These are phyloP conservation scores for Larix kaempferi DNA, from an alignment of 75 land plant genomes.

Conservation along the genomic window DNA sequence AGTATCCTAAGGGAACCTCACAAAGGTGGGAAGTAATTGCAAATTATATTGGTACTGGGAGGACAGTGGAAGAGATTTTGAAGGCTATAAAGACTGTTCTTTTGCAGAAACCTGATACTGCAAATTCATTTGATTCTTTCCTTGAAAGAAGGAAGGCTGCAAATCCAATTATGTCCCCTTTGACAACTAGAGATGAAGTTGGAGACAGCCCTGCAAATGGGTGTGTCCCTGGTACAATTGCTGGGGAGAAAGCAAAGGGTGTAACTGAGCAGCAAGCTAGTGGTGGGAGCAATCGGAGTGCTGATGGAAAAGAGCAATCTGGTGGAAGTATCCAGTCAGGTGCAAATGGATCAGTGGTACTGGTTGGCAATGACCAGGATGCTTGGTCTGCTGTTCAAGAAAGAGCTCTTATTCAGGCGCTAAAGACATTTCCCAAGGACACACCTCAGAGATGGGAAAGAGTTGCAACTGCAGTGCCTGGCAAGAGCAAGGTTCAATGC, in stretches of 20 bases:
- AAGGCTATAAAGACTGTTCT: slow-evolving; percentile 94
- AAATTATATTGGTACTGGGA: slow-evolving; percentile 83
- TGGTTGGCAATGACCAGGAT: slow-evolving; percentile 62
- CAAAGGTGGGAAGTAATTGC: slow-evolving; percentile 97
- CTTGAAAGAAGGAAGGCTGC: slow-evolving; percentile 87
- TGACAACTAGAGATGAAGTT: slow-evolving; percentile 69
- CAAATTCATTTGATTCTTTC: slow-evolving; percentile 93
- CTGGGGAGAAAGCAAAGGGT: not conserved
- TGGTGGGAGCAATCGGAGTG: slow-evolving; percentile 7
- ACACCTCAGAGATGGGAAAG: slow-evolving; percentile 92
- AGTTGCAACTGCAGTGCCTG: slow-evolving; percentile 87
- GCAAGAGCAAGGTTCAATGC: slow-evolving; percentile 89
- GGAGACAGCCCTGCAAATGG: slow-evolving; percentile 11
- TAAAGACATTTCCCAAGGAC: slow-evolving; percentile 95
- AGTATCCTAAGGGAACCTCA: slow-evolving; percentile 96
- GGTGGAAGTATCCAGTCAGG: slow-evolving; percentile 10
- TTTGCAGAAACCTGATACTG: slow-evolving; percentile 88
- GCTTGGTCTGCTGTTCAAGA: slow-evolving; percentile 81
- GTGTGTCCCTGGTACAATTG: not conserved
- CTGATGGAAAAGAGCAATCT: slow-evolving; percentile 7
- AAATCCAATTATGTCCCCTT: slow-evolving; percentile 67
- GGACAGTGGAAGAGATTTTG: slow-evolving; percentile 95
- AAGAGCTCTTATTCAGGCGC: slow-evolving; percentile 81
- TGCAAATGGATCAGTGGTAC: slow-evolving; percentile 39
- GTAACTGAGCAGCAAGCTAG: slow-evolving; percentile 5